Conservation (phyloP, 1,139 yeast species). For the Hansenula anomala region DNA sequence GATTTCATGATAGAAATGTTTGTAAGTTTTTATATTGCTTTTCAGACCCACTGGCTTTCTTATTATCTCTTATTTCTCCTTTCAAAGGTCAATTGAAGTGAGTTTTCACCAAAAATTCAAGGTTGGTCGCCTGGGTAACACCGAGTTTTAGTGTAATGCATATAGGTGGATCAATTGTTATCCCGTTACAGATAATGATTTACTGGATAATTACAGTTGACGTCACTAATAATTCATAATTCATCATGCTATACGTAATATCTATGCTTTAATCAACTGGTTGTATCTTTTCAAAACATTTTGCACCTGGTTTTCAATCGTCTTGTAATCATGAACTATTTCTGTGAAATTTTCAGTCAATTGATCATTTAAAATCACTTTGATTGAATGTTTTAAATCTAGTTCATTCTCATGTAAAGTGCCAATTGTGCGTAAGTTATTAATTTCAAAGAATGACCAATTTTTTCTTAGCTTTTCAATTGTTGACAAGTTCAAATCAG, state of each 20-base stretch:
- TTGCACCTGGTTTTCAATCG: neutral
- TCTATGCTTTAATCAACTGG: neutral
- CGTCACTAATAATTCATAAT: too few relatives aligned
- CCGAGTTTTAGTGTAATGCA: too few relatives aligned
- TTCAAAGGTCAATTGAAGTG: too few relatives aligned
- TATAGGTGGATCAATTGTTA: too few relatives aligned
- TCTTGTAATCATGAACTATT: conserved; percentile 39
- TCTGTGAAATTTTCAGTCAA: conserved; percentile 44
- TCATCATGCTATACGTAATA: neutral
- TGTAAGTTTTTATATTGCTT: too few relatives aligned
- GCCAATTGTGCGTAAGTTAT: conserved; percentile 16
- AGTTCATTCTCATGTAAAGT: conserved; percentile 4
- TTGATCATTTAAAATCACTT: conserved; percentile 34
- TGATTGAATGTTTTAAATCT: conserved; percentile 13
- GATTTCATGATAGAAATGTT: too few relatives aligned
- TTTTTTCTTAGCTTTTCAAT: conserved; percentile 46
- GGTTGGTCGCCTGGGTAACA: neutral
- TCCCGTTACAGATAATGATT: too few relatives aligned
- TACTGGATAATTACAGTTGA: too few relatives aligned
- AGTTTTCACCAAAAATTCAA: too few relatives aligned
- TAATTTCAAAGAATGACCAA: conserved; percentile 50
- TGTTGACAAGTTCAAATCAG: conserved; percentile 25
- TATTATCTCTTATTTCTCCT: too few relatives aligned
- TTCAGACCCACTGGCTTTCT: too few relatives aligned
- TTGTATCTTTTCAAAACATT: conserved; percentile 1